These are phyloP conservation scores for Coniella vitis DNA, from an alignment of 2,329 filamentous ascomycete genomes.

Conservation along the genomic window DNA sequence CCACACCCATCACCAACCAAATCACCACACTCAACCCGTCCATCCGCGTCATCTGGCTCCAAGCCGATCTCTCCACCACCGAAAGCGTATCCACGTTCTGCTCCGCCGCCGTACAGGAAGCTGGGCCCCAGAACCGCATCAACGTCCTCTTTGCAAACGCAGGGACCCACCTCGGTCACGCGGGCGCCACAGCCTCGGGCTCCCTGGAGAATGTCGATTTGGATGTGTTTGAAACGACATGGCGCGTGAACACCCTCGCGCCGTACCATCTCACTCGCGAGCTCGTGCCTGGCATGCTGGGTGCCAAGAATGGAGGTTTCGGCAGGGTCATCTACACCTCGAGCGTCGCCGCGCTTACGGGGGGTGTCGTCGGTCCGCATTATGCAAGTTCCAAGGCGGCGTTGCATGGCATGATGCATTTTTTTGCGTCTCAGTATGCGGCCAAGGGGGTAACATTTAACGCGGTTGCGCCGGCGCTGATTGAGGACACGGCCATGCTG, in stretches of 20 bases:
- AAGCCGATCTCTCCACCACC: slow-evolving; percentile 7
- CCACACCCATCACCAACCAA: neutral
- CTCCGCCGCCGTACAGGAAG: neutral
- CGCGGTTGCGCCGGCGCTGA: slow-evolving; percentile 11
- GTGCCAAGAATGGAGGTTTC: slow-evolving; percentile 4
- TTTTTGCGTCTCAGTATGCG: neutral
- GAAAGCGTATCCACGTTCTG: neutral
- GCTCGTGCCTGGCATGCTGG: slow-evolving; percentile 3
- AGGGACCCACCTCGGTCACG: slow-evolving; percentile 3
- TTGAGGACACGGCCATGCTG: slow-evolving; percentile 10
- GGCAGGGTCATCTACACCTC: slow-evolving; percentile 10
- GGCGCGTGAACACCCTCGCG: slow-evolving; percentile 10
- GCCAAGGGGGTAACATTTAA: slow-evolving; percentile 8
- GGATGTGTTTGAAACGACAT: slow-evolving; percentile 7
- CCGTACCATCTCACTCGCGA: slow-evolving; percentile 8
- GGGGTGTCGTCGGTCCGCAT: slow-evolving; percentile 11
- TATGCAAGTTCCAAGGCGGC: slow-evolving; percentile 9
- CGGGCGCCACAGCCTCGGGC: slow-evolving; percentile 1
- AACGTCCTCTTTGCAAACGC: slow-evolving; percentile 13
- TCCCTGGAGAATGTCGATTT: slow-evolving; percentile 3
- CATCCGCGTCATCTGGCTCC: slow-evolving; percentile 6
- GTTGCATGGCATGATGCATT: slow-evolving; percentile 10
- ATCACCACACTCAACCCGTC: neutral
- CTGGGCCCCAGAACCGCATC: neutral
- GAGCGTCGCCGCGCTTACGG: slow-evolving; percentile 9